Evolutionary conservation across 2,329 filamentous ascomycete genomes (phyloP).

Genomic region (Chaetomium strumarium): DNA sequence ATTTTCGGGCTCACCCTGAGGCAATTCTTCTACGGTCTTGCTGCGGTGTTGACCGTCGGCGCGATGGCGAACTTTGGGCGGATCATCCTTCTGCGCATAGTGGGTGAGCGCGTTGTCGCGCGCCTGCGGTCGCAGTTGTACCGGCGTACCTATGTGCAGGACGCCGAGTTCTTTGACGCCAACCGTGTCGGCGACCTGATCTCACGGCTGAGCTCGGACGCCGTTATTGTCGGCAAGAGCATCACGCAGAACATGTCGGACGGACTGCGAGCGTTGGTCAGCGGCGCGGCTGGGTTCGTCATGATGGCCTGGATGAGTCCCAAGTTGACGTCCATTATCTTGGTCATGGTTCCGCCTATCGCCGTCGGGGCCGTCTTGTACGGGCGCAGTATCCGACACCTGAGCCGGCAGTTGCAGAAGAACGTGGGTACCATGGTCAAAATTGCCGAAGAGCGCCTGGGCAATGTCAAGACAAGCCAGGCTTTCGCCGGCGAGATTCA

Average conservation of each 20-base stretch:
- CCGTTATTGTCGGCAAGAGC: conserved; percentile 95
- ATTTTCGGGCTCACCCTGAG: conserved; percentile 79
- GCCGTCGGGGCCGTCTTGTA: conserved; percentile 89
- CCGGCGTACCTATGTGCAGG: conserved; percentile 87
- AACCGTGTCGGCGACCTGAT: conserved; percentile 96
- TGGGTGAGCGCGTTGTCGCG: conserved; percentile 91
- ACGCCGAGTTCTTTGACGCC: conserved; percentile 97
- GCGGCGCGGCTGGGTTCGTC: conserved; percentile 79
- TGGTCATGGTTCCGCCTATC: conserved; percentile 84
- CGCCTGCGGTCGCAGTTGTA: conserved; percentile 85
- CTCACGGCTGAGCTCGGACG: conserved; percentile 90
- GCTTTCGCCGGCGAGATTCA: conserved; percentile 91
- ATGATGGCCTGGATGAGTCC: conserved; percentile 96
- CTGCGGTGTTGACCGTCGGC: conserved; percentile 69
- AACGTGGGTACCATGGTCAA: conserved; percentile 90
- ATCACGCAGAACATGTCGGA: conserved; percentile 98
- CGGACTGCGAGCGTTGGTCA: conserved; percentile 85
- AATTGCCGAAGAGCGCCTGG: conserved; percentile 94
- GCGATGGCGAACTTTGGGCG: conserved; percentile 89
- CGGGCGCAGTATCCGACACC: conserved; percentile 77
- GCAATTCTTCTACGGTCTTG: conserved; percentile 84
- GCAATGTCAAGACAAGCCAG: conserved; percentile 94
- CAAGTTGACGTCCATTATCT: conserved; percentile 79
- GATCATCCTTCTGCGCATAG: conserved; percentile 86
- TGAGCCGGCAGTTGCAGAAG: conserved; percentile 89